phyloP scores from a whole-genome alignment of 164 flowering plant species.

The Berberis thunbergii region DNA sequence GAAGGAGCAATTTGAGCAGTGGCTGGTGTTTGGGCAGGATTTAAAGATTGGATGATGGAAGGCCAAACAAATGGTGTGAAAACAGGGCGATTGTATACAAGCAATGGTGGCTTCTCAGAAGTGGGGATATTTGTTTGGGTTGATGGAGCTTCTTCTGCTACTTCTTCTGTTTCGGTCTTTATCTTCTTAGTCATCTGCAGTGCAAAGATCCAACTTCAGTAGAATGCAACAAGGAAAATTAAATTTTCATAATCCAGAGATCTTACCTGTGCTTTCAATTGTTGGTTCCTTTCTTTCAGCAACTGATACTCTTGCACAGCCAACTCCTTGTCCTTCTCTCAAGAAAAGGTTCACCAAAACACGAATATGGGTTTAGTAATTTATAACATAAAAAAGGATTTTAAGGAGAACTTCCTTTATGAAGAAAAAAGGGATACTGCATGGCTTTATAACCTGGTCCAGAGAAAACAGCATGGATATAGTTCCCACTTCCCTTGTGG shows the following conservation, averaged over 20 bases:
- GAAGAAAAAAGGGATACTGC: neutral
- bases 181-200: slow-evolving; percentile 37
- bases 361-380: slow-evolving; percentile 10
- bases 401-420: neutral
- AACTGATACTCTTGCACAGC: slow-evolving; percentile 47
- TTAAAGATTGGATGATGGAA: slow-evolving; percentile 25
- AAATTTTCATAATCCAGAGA: neutral
- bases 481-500: neutral
- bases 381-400: slow-evolving; percentile 8
- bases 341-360: slow-evolving; percentile 13
- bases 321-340: slow-evolving; percentile 58
- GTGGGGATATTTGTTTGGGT: slow-evolving; percentile 15
- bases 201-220: neutral
- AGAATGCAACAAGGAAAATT: neutral
- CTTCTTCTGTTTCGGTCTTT: slow-evolving; percentile 27
- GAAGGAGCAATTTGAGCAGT: slow-evolving; percentile 16
- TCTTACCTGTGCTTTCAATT: slow-evolving; percentile 56
- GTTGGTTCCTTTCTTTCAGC: slow-evolving; percentile 42
- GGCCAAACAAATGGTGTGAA: slow-evolving; percentile 43
- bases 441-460: neutral
- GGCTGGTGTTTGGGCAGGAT: slow-evolving; percentile 15
- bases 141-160: slow-evolving; percentile 22
- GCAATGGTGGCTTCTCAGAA: slow-evolving; percentile 22
- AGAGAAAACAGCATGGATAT: neutral
- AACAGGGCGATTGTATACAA: slow-evolving; percentile 24